Evolutionary conservation across 176 grass and related monocot genomes (phyloP).

Genomic region (Coix lacrymajobi): DNA sequence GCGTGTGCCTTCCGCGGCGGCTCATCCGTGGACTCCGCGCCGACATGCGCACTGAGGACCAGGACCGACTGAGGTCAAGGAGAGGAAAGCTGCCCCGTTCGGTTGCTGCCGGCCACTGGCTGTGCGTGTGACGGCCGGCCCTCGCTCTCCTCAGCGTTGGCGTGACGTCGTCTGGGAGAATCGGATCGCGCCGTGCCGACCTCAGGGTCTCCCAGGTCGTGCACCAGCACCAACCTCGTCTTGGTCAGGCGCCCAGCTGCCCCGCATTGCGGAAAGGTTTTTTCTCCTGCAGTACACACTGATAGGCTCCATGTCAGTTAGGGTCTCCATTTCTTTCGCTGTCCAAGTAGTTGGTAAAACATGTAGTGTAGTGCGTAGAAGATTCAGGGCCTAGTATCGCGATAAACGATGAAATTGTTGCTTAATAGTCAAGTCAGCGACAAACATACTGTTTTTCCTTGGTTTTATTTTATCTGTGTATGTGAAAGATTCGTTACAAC

Average conservation of each 20-base stretch:
- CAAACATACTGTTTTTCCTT: not conserved
- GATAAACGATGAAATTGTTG: not conserved
- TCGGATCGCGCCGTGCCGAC: not conserved
- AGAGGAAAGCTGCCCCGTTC: not conserved
- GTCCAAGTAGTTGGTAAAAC: not conserved
- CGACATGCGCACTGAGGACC: slow-evolving; percentile 1
- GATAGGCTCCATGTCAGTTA: not conserved
- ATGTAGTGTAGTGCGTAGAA: not conserved
- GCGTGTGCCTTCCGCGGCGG: not conserved
- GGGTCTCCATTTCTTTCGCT: not conserved
- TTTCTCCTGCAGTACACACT: not conserved
- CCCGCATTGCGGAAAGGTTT: not conserved
- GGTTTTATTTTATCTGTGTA: not conserved
- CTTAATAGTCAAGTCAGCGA: not conserved
- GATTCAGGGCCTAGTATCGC: not conserved
- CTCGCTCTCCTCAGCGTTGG: not conserved
- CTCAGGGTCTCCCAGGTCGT: not conserved
- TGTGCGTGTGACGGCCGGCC: not conserved
- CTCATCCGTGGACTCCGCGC: not conserved
- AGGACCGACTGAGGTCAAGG: not conserved
- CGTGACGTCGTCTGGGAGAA: not conserved
- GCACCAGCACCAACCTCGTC: not conserved
- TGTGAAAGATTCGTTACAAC: not conserved
- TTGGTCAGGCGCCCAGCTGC: not conserved
- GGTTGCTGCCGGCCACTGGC: not conserved